Evolutionary conservation across 164 flowering plant species (phyloP), one percentile per base, ranked within the genome.

Genomic region (Echeveria elegans): DNA sequence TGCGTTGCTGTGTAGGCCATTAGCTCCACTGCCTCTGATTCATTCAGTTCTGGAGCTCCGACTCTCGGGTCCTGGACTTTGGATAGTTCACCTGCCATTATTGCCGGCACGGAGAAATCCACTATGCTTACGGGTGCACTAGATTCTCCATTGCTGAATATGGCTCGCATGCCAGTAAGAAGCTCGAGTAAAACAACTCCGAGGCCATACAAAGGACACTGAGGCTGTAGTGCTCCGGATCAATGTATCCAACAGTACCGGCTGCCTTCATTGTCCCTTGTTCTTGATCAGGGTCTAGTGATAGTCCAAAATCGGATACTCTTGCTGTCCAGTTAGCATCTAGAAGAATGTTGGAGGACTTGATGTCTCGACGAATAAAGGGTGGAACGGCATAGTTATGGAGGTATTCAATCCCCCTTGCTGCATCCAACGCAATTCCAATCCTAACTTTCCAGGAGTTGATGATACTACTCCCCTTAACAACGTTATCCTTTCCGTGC

Each of bases 241-340:
- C 99, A 69, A 94, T 94, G 81, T 94, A 94, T 34, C 99, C 99
- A 1, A 89, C 90, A 8, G 97, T 92, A 34, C 99, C 99, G 0
- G 94, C 97, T 12, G 97, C 97, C 77, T 83, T 88, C 68, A 68
- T 66, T 1, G 87, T 85, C 72, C 80, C 68, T 68, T 45, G 69
- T 37, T 82, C 90, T 0, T 68, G 66, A n/a, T n/a, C n/a, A n/a
- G n/a, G n/a, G n/a, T n/a, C n/a, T n/a, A n/a, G n/a, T n/a, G 97
- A 95, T 41, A 95, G 74, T 37, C 99, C 99, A 18, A 95, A 92
- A 81, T 95, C 99, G 0, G 99, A 92, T 0, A 95, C 99, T 72
- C 92, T 80, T 0, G 92, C 97, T 1, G 73, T 81, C 97, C 97
- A 95, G 65, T 72, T 80, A 1, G 78, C 64, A 61, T 92, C 99